These are phyloP conservation scores for Cladophialophora chaetospira DNA, from an alignment of 2,329 filamentous ascomycete genomes.

Conservation along the genomic window DNA sequence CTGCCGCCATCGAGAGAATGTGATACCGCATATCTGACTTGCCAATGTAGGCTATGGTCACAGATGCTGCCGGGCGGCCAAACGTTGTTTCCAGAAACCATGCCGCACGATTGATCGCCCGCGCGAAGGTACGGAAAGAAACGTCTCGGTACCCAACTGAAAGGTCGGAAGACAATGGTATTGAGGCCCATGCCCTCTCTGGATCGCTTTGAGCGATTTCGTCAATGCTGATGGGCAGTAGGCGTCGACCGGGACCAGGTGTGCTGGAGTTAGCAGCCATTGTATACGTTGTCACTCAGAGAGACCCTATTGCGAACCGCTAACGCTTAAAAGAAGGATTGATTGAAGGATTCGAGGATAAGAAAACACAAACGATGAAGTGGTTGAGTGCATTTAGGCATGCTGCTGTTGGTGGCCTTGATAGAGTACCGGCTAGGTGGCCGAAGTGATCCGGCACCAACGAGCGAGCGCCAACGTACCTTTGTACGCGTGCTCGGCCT, in stretches of 20 bases:
- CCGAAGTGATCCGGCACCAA: too few species aligned
- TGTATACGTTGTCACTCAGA: too few species aligned
- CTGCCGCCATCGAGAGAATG: conserved; percentile 6
- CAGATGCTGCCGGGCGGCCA: not conserved
- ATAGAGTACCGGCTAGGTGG: too few species aligned
- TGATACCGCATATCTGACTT: conserved; percentile 13
- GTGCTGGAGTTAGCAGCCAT: too few species aligned
- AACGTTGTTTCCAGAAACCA: conserved; percentile 2
- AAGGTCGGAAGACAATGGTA: not conserved
- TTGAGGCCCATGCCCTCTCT: conserved; percentile 1
- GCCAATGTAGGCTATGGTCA: not conserved
- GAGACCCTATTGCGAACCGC: too few species aligned
- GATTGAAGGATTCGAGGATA: too few species aligned
- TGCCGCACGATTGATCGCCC: conserved; percentile 9
- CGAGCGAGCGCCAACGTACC: too few species aligned
- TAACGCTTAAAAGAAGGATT: too few species aligned
- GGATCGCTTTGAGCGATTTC: conserved; percentile 4
- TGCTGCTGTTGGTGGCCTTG: too few species aligned
- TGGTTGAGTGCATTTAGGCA: too few species aligned
- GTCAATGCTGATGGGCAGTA: conserved; percentile 8
- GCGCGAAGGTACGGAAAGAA: not conserved
- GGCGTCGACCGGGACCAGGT: not conserved
- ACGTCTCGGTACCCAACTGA: conserved; percentile 1
- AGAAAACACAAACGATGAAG: too few species aligned
- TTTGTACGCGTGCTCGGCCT: too few species aligned